Evolutionary conservation across 805 yeast genomes (phyloP).

Genomic region (Candida manassasensis): DNA sequence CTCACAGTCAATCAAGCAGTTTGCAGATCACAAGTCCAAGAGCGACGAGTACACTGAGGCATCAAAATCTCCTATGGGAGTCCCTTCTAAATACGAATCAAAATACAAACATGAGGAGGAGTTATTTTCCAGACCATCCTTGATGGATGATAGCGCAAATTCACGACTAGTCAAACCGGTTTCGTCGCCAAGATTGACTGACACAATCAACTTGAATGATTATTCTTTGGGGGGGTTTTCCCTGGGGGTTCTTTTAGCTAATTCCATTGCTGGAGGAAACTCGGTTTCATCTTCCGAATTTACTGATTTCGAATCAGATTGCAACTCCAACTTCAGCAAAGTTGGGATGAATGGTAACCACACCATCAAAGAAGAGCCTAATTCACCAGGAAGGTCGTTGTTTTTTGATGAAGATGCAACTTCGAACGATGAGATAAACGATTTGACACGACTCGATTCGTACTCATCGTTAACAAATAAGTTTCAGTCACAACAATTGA

Average conservation of each 20-base stretch:
- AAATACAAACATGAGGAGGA: not conserved
- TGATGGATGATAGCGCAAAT: not conserved
- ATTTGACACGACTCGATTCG: conserved; percentile 2
- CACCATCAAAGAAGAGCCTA: conserved; percentile 3
- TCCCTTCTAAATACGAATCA: not conserved
- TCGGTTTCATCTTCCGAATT: not conserved
- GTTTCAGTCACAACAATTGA: conserved; percentile 23
- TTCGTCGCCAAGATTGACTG: conserved; percentile 9
- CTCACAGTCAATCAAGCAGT: conserved; percentile 22
- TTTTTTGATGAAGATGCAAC: not conserved
- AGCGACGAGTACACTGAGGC: conserved; percentile 1
- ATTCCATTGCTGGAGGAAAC: not conserved
- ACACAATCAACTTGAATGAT: conserved; percentile 11
- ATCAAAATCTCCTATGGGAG: not conserved
- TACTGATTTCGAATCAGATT: conserved; percentile 2
- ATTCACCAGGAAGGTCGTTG: conserved; percentile 1
- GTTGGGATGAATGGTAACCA: not conserved
- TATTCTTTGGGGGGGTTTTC: conserved; percentile 4
- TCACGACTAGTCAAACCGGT: not conserved
- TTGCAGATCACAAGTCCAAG: conserved; percentile 25
- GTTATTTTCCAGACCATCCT: too few relatives aligned
- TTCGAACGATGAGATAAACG: not conserved
- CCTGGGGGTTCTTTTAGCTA: not conserved
- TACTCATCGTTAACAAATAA: conserved; percentile 21
- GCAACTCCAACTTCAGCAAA: not conserved